Conservation (phyloP, 495 filamentous ascomycete genomes). For the Penicillium macrosclerotiorum region DNA sequence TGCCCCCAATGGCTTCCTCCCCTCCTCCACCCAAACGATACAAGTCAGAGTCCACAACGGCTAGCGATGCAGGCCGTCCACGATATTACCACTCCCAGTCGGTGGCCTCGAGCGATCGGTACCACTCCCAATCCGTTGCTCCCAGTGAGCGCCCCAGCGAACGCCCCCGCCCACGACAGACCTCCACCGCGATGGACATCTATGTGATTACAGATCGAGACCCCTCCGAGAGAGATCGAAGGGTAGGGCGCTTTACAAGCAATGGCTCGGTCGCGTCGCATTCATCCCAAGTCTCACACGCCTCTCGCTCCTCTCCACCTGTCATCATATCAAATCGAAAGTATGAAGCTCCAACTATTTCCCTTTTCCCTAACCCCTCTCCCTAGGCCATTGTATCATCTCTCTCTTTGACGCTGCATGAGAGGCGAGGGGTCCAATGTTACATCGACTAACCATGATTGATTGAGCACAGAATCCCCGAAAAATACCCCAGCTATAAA, state of each 20-base stretch:
- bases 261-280: conserved; percentile 35
- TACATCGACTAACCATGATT: conserved; percentile 3
- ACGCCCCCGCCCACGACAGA: conserved; percentile 32
- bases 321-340: conserved; percentile 30
- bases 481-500: conserved; percentile 31
- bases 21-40: conserved; percentile 27
- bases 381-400: no score
- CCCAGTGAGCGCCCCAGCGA: conserved; percentile 19
- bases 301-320: conserved; percentile 21
- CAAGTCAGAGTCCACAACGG: conserved; percentile 26
- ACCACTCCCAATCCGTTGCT: neutral
- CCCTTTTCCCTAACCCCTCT: no score
- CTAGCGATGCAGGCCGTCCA: conserved; percentile 19
- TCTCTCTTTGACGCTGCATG: no score
- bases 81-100: conserved; percentile 32
- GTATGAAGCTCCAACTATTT: no score
- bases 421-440: no score
- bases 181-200: conserved; percentile 46
- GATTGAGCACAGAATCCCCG: conserved; percentile 28
- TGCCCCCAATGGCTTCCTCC: conserved; percentile 22
- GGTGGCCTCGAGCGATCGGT: conserved; percentile 26
- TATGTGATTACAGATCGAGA: conserved; percentile 40
- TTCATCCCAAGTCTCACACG: conserved; percentile 18
- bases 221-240: conserved; percentile 22
- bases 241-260: conserved; percentile 26